Percentiles rank a stretch among this genome's conserved stretches.
Evolutionary conservation across 2,329 filamentous ascomycete genomes (phyloP).

Genomic region (Aspergillus melleus): DNA sequence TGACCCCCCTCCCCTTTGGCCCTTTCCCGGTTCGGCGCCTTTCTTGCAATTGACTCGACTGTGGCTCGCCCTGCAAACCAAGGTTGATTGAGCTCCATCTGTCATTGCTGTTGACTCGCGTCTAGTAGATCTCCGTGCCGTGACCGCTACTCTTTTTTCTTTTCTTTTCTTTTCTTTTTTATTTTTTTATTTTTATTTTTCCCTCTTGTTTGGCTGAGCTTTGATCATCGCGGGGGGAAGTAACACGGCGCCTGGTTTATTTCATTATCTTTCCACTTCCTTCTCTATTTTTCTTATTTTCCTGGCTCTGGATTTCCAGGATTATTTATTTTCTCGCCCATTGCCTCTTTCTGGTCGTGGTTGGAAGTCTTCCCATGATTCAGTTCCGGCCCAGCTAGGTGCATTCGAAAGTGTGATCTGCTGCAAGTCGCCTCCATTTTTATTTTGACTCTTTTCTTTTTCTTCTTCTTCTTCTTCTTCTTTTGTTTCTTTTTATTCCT

Average conservation of each 20-base stretch:
- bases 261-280: not conserved
- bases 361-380: not conserved
- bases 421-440: not conserved
- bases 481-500: not conserved
- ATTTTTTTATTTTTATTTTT: too few species aligned
- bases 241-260: not conserved
- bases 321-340: not conserved
- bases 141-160: conserved; percentile 20
- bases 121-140: conserved; percentile 8
- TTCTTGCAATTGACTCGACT: not conserved
- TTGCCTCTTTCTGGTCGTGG: not conserved
- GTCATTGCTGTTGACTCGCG: conserved; percentile 5
- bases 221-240: conserved; percentile 10
- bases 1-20: too few species aligned
- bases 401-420: not conserved
- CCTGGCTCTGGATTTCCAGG: not conserved
- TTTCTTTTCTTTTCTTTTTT: not conserved
- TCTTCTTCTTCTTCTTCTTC: conserved; percentile 1
- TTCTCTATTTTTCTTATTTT: conserved; percentile 13
- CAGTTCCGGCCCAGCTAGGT: not conserved
- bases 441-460: conserved; percentile 1
- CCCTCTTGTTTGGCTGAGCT: not conserved
- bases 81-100: conserved; percentile 6
- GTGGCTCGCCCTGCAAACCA: conserved; percentile 14
- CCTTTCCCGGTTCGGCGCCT: not conserved